Evolutionary conservation across 768 basidiomycete species (phyloP).

Genomic region (Russula foetens): DNA sequence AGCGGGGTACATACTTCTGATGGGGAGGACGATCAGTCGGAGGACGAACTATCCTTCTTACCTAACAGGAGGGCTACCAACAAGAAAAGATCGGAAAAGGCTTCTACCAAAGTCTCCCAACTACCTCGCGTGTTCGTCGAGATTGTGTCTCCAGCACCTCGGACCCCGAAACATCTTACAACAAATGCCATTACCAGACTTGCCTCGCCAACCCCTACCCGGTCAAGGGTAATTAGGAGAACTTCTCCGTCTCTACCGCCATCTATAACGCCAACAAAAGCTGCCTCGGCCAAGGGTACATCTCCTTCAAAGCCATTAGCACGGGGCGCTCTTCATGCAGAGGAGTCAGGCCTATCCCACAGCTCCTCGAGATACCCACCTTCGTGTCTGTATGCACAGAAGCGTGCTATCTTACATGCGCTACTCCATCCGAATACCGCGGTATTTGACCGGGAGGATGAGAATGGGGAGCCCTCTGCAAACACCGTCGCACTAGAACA

Average conservation of each 20-base stretch:
- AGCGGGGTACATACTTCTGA: not conserved
- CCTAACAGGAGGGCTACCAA: not conserved
- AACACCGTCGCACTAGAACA: conserved; percentile 49
- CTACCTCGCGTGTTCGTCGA: conserved; percentile 7
- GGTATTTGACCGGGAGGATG: conserved; percentile 26
- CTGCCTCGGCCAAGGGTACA: not conserved
- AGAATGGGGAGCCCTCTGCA: conserved; percentile 31
- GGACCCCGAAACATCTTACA: not conserved
- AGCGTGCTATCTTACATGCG: conserved; percentile 42
- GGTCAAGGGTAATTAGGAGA: not conserved
- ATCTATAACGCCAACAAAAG: not conserved
- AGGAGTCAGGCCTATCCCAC: conserved; percentile 22
- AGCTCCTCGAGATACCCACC: conserved; percentile 36
- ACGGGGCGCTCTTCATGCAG: not conserved
- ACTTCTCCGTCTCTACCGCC: not conserved
- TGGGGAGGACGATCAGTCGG: conserved; percentile 5
- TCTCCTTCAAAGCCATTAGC: not conserved
- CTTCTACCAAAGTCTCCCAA: not conserved
- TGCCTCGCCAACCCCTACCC: conserved; percentile 12
- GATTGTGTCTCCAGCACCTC: conserved; percentile 9
- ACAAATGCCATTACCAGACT: not conserved
- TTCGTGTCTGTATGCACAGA: conserved; percentile 46
- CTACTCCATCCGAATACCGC: conserved; percentile 29
- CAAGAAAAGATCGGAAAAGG: not conserved
- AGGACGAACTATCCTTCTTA: conserved; percentile 15